Percentiles rank a stretch among this genome's conserved stretches.
These are phyloP conservation scores for Cercospora zeae-maydis DNA, from an alignment of 2,329 filamentous ascomycete species.

Conservation along the genomic window DNA sequence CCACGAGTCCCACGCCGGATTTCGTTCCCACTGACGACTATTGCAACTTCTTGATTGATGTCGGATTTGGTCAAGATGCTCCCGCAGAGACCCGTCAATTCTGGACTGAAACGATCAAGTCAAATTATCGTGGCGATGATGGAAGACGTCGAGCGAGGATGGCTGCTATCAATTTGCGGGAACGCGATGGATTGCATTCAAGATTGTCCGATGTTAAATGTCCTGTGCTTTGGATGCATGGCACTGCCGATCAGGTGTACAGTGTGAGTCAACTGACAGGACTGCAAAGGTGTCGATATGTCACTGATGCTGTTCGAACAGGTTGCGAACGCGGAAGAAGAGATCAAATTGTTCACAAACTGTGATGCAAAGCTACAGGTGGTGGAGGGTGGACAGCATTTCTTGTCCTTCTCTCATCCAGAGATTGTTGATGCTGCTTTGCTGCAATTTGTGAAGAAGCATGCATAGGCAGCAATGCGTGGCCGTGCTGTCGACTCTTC, in stretches of 20 bases:
- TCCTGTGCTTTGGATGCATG: slow-evolving; percentile 52
- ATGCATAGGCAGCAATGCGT: background rate
- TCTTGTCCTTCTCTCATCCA: slow-evolving; percentile 48
- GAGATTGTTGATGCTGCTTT: slow-evolving; percentile 42
- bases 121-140: slow-evolving; percentile 50
- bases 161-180: slow-evolving; percentile 49
- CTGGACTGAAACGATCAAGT: slow-evolving; percentile 46
- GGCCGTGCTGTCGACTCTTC: background rate
- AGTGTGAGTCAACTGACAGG: slow-evolving; percentile 25
- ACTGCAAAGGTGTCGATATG: background rate
- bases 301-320: background rate
- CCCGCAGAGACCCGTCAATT: slow-evolving; percentile 39
- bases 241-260: slow-evolving; percentile 44
- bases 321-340: slow-evolving; percentile 42
- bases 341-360: slow-evolving; percentile 49
- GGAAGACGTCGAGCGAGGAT: slow-evolving; percentile 47
- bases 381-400: slow-evolving; percentile 50
- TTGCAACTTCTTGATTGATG: slow-evolving; percentile 46
- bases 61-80: slow-evolving; percentile 47
- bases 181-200: slow-evolving; percentile 48
- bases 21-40: slow-evolving; percentile 45
- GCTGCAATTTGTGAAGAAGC: slow-evolving; percentile 32
- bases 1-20: slow-evolving; percentile 38
- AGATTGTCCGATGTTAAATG: slow-evolving; percentile 48
- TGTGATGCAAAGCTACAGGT: slow-evolving; percentile 44